A percentile compares a stretch with the other conserved stretches of the same genome.
phyloP scores from a whole-genome alignment of 2,329 filamentous ascomycete genomes.

The Penicillium sp. region DNA sequence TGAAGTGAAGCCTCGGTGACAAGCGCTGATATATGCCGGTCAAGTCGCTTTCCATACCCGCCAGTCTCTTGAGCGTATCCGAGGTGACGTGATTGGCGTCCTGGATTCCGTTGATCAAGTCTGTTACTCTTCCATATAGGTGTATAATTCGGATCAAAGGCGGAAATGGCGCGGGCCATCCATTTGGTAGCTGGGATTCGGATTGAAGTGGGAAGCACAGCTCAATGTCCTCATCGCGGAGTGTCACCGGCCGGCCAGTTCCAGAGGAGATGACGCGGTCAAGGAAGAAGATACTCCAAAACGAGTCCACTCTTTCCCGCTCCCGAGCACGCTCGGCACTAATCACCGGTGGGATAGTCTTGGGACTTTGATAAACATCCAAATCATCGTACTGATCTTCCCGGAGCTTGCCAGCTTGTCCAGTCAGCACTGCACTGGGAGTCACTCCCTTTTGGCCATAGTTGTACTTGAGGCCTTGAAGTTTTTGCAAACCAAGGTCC shows the following conservation, averaged over 20 bases:
- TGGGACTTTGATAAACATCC: constrained; percentile 33
- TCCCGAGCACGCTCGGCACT: constrained; percentile 67
- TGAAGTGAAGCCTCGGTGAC: constrained; percentile 76
- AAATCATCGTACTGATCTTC: constrained; percentile 48
- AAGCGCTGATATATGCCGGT: constrained; percentile 74
- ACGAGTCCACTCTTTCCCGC: constrained; percentile 80
- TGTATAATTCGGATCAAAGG: constrained; percentile 81
- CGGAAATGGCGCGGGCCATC: constrained; percentile 77
- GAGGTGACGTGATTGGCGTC: constrained; percentile 71
- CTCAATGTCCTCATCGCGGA: constrained; percentile 83
- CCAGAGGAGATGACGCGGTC: constrained; percentile 87
- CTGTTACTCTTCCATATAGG: constrained; percentile 80
- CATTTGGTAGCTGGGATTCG: constrained; percentile 56
- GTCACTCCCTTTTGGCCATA: constrained; percentile 57
- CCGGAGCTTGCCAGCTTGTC: constrained; percentile 44
- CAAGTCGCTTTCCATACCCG: constrained; percentile 77
- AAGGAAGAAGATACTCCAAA: constrained; percentile 87
- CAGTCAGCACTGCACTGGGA: constrained; percentile 56
- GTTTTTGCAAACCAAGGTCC: constrained; percentile 78
- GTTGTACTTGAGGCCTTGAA: constrained; percentile 68
- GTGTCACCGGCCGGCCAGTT: constrained; percentile 78
- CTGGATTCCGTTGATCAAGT: constrained; percentile 79
- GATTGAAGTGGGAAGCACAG: constrained; percentile 65
- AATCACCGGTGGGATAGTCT: constrained; percentile 43
- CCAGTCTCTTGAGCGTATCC: constrained; percentile 71